These are phyloP conservation scores for Thalassiosira livingstoniorum DNA, from an alignment of 352 stramenopile species.

Conservation along the genomic window DNA sequence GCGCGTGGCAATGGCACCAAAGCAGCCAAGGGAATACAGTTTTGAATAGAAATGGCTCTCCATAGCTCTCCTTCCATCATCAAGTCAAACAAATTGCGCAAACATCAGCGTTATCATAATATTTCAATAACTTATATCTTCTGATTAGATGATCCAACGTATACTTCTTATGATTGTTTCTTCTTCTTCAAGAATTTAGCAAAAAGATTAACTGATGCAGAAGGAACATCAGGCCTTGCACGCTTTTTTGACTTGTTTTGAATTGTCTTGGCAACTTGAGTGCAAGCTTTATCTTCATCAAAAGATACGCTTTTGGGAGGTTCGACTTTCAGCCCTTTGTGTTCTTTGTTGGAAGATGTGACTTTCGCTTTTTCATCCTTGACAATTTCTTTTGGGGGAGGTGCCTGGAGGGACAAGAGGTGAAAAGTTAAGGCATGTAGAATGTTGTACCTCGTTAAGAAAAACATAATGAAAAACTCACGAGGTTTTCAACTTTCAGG, in stretches of 20 bases:
- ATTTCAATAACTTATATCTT: too few relatives aligned
- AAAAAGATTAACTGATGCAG: slow-evolving; percentile 23
- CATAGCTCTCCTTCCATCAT: too few relatives aligned
- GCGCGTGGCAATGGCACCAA: too few relatives aligned
- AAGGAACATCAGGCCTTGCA: not conserved
- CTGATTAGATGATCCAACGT: too few relatives aligned
- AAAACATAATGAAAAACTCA: slow-evolving; percentile 23
- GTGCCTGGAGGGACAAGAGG: not conserved
- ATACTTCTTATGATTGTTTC: too few relatives aligned
- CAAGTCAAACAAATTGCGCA: too few relatives aligned
- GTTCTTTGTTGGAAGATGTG: not conserved
- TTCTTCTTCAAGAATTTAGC: slow-evolving; percentile 69
- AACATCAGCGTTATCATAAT: too few relatives aligned
- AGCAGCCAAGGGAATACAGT: too few relatives aligned
- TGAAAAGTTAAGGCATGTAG: not conserved
- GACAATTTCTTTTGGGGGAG: not conserved
- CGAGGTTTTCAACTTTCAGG: slow-evolving; percentile 58
- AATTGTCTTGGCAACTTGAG: slow-evolving; percentile 46
- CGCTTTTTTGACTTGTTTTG: slow-evolving; percentile 12
- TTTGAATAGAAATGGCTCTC: too few relatives aligned
- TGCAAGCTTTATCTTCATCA: slow-evolving; percentile 88
- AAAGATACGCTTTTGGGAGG: too few relatives aligned
- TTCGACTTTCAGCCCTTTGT: too few relatives aligned
- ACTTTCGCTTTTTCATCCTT: not conserved
- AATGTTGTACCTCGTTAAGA: slow-evolving; percentile 4